phyloP scores from a whole-genome alignment of 768 basidiomycete species.

The Suillus sp. region DNA sequence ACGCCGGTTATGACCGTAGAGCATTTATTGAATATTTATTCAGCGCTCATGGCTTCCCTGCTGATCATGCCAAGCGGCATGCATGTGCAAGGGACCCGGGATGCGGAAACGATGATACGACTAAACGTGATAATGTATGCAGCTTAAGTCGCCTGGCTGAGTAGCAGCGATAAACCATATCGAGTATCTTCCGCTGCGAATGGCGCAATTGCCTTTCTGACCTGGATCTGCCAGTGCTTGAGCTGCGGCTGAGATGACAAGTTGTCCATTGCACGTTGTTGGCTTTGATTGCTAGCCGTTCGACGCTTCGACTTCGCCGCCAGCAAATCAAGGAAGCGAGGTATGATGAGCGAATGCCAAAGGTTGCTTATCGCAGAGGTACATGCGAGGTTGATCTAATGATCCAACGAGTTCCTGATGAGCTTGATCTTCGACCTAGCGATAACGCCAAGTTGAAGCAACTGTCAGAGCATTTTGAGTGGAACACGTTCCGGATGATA shows the following conservation, averaged over 20 bases:
- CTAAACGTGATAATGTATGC: too few relatives aligned
- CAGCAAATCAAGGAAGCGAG: constrained; percentile 1
- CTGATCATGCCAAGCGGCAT: not conserved
- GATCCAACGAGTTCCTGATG: not conserved
- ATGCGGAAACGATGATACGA: too few relatives aligned
- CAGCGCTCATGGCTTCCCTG: not conserved
- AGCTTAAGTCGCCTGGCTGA: too few relatives aligned
- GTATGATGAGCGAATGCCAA: not conserved
- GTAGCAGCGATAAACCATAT: constrained; percentile 1
- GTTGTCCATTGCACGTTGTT: not conserved
- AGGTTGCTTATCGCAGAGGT: not conserved
- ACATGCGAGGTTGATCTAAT: not conserved
- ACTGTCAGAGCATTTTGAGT: not conserved
- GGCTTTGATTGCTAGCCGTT: not conserved
- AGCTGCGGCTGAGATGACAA: not conserved
- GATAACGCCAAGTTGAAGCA: not conserved
- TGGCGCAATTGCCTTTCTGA: not conserved
- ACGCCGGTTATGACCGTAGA: not conserved
- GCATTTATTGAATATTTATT: not conserved
- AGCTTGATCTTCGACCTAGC: not conserved
- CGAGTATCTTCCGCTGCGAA: not conserved
- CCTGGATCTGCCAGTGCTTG: not conserved
- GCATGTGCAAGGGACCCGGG: not conserved
- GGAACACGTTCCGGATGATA: not conserved
- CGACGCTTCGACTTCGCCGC: not conserved